Base-by-base conservation (phyloP, 2,329 filamentous ascomycete species). In the Stromatinia cepivora region DNA sequence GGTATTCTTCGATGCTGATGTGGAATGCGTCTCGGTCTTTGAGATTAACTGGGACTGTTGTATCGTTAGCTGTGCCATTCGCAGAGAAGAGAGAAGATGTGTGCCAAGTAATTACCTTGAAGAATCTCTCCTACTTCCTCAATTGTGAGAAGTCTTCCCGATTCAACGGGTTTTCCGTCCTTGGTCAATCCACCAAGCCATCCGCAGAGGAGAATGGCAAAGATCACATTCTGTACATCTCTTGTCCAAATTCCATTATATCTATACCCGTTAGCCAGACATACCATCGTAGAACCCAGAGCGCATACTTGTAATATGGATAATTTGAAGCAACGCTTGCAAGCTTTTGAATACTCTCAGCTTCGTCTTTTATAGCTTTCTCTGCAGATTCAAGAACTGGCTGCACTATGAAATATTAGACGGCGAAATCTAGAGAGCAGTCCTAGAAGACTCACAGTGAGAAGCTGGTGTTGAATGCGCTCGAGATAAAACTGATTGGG, bases 1-100 rank as follows among this genome's bases (percentile, higher is more conserved):
- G 89, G 80, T 99, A 99, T 81, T 99, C 95, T 81, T 99, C 95
- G 76, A 98, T 94, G 56, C 93, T 96, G 76, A 99, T 85, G 80
- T 99, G 95, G 85, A 99, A 99, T 64, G 89, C 87, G 79, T 98
- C 94, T 71, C 87, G 84, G 76, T 94, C 91, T 80, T 97, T 97
- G 77, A 97, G 86, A 79, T 97, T 97, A 72, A 95, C 90, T 17
- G 93, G 94, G 15, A 97, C 94, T 94, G 73, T 62, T 57, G 42
- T 52, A 46, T 59, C 67, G 25, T 75, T 66, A 71, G 75, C 28
- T 69, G 50, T 56, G 36, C 28, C n/a, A 13, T 68, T 54, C 11
- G 45, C 17, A 25, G 45, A 31, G 17, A 28, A 22, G 6, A 25
- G 45, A 31, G 17, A 28, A 22, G 6, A 31, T 34, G 31, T 53